phyloP scores from a whole-genome alignment of 1,139 yeast genomes.

The Zygotorulaspora mrakii region DNA sequence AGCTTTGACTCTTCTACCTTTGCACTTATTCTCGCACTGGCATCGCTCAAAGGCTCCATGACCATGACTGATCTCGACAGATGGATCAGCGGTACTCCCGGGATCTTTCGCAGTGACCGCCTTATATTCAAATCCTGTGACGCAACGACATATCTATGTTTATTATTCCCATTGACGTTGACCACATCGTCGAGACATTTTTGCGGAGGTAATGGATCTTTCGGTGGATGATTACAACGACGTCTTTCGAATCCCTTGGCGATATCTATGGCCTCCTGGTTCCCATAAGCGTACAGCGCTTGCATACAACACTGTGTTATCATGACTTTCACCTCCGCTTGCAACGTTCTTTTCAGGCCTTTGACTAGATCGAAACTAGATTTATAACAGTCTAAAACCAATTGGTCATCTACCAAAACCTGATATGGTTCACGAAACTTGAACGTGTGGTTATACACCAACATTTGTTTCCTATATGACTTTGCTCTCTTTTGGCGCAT shows the following conservation, averaged over 20 bases:
- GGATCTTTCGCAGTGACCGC: slow-evolving; percentile 61
- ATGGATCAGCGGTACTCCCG: slow-evolving; percentile 87
- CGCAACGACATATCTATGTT: slow-evolving; percentile 86
- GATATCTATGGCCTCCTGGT: slow-evolving; percentile 68
- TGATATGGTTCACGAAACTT: slow-evolving; percentile 94
- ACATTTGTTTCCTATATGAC: slow-evolving; percentile 88
- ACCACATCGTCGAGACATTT: slow-evolving; percentile 77
- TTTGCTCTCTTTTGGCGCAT: slow-evolving; percentile 98
- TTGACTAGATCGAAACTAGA: slow-evolving; percentile 69
- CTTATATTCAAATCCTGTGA: slow-evolving; percentile 73
- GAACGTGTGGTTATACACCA: slow-evolving; percentile 76
- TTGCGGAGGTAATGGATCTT: slow-evolving; percentile 60
- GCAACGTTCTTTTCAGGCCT: slow-evolving; percentile 78
- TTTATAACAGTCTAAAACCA: slow-evolving; percentile 60
- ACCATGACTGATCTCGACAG: slow-evolving; percentile 91
- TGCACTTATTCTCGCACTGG: slow-evolving; percentile 55
- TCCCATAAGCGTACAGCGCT: slow-evolving; percentile 65
- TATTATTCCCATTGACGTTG: slow-evolving; percentile 69
- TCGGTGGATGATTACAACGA: slow-evolving; percentile 57
- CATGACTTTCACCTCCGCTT: slow-evolving; percentile 86
- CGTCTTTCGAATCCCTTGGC: slow-evolving; percentile 85
- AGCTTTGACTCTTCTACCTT: slow-evolving; percentile 62
- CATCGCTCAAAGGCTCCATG: slow-evolving; percentile 86
- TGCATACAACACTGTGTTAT: slow-evolving; percentile 95
- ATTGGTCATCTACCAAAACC: slow-evolving; percentile 75